A percentile compares a stretch with the other conserved stretches of the same genome.
Conservation (phyloP, 176 grass and related monocot species). For the Puccinellia tenuiflora region DNA sequence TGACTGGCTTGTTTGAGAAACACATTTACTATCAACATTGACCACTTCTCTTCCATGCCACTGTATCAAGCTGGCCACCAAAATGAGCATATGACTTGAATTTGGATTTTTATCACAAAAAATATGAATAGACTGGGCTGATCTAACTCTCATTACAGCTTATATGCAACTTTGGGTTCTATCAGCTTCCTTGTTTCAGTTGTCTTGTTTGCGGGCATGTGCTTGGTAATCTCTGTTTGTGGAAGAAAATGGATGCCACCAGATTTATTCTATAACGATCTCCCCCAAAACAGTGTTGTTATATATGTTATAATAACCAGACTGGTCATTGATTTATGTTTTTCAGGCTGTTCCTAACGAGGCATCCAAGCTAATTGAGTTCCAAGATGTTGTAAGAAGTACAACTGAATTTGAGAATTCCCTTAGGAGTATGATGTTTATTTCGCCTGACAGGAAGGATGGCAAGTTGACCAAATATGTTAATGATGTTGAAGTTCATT, state of each 20-base stretch:
- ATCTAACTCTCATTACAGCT: conserved; percentile 2
- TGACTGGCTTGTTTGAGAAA: not conserved
- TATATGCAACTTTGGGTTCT: not conserved
- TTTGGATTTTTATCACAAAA: not conserved
- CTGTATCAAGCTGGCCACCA: not conserved
- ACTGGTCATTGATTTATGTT: conserved; percentile 25
- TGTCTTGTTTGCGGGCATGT: conserved; percentile 8
- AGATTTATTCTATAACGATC: not conserved
- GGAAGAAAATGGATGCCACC: not conserved
- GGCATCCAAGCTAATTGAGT: conserved; percentile 78
- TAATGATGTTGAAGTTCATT: conserved; percentile 93
- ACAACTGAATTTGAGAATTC: conserved; percentile 71
- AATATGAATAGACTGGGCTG: not conserved
- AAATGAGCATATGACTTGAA: too few relatives aligned
- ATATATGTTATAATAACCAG: conserved; percentile 17
- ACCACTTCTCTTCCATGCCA: not conserved
- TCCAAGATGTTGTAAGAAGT: conserved; percentile 81
- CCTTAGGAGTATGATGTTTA: conserved; percentile 70
- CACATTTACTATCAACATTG: not conserved
- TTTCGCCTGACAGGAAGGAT: conserved; percentile 66
- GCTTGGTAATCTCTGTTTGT: not conserved
- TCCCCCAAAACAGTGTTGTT: conserved; percentile 7
- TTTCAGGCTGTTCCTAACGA: conserved; percentile 86
- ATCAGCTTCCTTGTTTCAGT: conserved; percentile 2
- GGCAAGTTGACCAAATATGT: conserved; percentile 84